Evolutionary conservation across 1,284 basidiomycete species (phyloP).

Genomic region (Papiliotrema terrestris): DNA sequence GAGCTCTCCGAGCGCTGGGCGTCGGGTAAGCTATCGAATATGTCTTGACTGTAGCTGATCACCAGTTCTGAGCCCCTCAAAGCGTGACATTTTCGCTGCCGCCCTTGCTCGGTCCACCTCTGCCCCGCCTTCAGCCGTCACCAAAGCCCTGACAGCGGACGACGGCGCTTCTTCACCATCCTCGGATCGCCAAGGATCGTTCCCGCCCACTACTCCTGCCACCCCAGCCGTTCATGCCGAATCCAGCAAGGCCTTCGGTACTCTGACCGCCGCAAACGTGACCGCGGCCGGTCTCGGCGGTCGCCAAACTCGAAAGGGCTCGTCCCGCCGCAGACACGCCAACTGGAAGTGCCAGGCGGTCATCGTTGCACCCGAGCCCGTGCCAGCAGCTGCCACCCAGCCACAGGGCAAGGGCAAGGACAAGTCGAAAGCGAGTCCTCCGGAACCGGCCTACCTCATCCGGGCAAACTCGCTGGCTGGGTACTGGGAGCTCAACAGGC

Average conservation of each 20-base stretch:
- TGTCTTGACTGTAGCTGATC: too few relatives aligned
- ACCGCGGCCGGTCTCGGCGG: too few relatives aligned
- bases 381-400: conserved; percentile 6
- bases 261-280: too few relatives aligned
- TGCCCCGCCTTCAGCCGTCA: conserved; percentile 18
- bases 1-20: conserved; percentile 39
- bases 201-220: conserved; percentile 3
- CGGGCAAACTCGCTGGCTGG: conserved; percentile 78
- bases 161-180: conserved; percentile 14
- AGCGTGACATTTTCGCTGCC: conserved; percentile 41
- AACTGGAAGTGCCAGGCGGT: conserved; percentile 42
- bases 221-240: too few relatives aligned
- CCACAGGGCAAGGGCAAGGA: conserved; percentile 13
- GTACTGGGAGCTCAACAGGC: conserved; percentile 76
- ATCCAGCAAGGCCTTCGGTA: too few relatives aligned
- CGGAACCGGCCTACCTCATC: conserved; percentile 60
- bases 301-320: too few relatives aligned
- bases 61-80: conserved; percentile 41
- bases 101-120: conserved; percentile 47
- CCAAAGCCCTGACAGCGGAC: conserved; percentile 6
- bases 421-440: conserved; percentile 31
- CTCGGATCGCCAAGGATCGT: conserved; percentile 12
- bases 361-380: conserved; percentile 16
- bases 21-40: conserved; percentile 40
- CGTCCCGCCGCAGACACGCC: conserved; percentile 1